Evolutionary conservation across 352 stramenopile genomes (phyloP).

Genomic region (Sclerospora graminicola): DNA sequence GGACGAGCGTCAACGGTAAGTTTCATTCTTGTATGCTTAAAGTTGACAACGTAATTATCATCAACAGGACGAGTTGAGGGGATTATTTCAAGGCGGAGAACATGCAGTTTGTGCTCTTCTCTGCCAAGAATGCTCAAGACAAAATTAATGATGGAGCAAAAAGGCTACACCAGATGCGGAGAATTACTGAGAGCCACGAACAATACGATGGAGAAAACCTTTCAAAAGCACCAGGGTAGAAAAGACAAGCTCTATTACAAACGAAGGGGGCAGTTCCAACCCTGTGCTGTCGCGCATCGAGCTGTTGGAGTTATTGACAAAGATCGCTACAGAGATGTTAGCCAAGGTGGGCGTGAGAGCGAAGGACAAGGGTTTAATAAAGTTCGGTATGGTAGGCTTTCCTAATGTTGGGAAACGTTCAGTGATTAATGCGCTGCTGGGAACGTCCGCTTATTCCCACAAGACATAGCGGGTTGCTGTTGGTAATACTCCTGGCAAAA

Average conservation of each 20-base stretch:
- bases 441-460: constrained; percentile 89
- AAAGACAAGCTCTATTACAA: no score
- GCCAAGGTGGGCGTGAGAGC: constrained; percentile 47
- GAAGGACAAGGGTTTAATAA: no score
- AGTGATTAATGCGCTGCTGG: constrained; percentile 98
- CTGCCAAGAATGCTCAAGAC: constrained; percentile 91
- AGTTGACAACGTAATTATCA: constrained; percentile 1
- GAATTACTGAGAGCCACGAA: constrained; percentile 23
- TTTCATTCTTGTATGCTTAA: constrained; percentile 86
- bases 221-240: constrained; percentile 2
- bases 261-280: constrained; percentile 27
- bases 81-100: constrained; percentile 90
- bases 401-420: constrained; percentile 99
- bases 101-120: constrained; percentile 97
- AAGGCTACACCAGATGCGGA: no score
- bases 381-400: no score
- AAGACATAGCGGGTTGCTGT: no score
- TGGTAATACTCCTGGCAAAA: constrained; percentile 97
- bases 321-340: constrained; percentile 49
- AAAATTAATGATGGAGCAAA: constrained; percentile 80
- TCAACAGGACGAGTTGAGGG: no score
- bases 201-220: constrained; percentile 25
- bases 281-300: constrained; percentile 64
- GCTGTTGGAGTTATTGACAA: constrained; percentile 58
- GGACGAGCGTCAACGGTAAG: constrained; percentile 87